Conservation (phyloP, 495 filamentous ascomycete species). For the Penicillium mononematosum region DNA sequence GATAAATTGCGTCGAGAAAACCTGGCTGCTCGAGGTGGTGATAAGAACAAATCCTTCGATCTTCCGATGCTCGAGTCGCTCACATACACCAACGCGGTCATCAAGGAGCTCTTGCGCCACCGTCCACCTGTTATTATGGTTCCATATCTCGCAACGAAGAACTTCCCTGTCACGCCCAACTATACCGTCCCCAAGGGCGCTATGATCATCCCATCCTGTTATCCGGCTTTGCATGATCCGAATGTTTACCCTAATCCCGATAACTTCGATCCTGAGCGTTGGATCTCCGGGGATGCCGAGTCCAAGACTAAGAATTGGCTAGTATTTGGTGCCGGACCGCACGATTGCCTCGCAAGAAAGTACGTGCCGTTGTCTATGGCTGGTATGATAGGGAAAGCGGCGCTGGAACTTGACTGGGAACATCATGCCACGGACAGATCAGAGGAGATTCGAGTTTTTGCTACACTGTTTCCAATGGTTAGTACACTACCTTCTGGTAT, state of each 20-base stretch:
- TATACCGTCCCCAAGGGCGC: slow-evolving; percentile 87
- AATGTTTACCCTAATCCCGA: slow-evolving; percentile 85
- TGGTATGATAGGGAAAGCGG: slow-evolving; percentile 84
- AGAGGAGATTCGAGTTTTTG: slow-evolving; percentile 94
- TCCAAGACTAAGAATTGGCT: slow-evolving; percentile 92
- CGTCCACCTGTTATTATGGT: slow-evolving; percentile 93
- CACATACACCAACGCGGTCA: slow-evolving; percentile 82
- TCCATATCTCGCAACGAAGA: slow-evolving; percentile 87
- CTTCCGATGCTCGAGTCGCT: slow-evolving; percentile 84
- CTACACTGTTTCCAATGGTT: slow-evolving; percentile 91
- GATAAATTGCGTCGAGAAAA: slow-evolving; percentile 84
- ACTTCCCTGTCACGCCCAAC: slow-evolving; percentile 77
- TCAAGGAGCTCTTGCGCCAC: slow-evolving; percentile 89
- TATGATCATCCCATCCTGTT: slow-evolving; percentile 88
- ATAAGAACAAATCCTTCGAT: slow-evolving; percentile 61
- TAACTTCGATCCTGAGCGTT: slow-evolving; percentile 77
- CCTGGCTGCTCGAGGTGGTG: slow-evolving; percentile 66
- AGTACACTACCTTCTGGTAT: slow-evolving; percentile 27
- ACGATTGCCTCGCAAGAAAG: slow-evolving; percentile 87
- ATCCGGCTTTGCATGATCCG: slow-evolving; percentile 83
- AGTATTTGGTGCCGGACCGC: slow-evolving; percentile 87
- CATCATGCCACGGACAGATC: slow-evolving; percentile 73
- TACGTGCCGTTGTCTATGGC: slow-evolving; percentile 85
- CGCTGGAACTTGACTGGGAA: slow-evolving; percentile 77
- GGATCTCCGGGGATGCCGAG: slow-evolving; percentile 85